These are phyloP conservation scores for Auriscalpium microsporum DNA, from an alignment of 768 basidiomycete species.

Conservation along the genomic window DNA sequence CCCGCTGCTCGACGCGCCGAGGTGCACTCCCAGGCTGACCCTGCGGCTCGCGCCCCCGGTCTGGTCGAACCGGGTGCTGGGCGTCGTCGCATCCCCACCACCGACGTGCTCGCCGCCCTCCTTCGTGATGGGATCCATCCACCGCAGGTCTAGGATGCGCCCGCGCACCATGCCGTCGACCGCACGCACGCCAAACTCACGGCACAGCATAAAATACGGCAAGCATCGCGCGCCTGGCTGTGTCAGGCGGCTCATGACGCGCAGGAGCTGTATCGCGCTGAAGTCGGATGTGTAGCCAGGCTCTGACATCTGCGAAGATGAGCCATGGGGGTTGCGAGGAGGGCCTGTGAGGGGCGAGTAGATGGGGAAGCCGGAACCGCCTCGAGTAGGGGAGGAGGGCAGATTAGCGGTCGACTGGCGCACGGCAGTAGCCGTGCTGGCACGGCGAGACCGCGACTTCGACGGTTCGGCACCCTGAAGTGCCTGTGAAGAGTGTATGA, in stretches of 20 bases:
- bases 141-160: conserved; percentile 63
- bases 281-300: conserved; percentile 59
- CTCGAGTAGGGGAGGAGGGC: conserved; percentile 14
- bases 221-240: conserved; percentile 55
- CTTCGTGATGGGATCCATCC: conserved; percentile 62
- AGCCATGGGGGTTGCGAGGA: conserved; percentile 18
- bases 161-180: conserved; percentile 83
- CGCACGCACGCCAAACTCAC: conserved; percentile 74
- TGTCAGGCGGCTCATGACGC: conserved; percentile 73
- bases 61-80: conserved; percentile 15
- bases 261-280: conserved; percentile 69
- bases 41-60: conserved; percentile 17
- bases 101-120: conserved; percentile 31
- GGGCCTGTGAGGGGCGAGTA: conserved; percentile 27
- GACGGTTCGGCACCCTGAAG: conserved; percentile 21
- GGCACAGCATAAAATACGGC: conserved; percentile 74
- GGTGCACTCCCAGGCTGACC: conserved; percentile 14
- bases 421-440: conserved; percentile 16
- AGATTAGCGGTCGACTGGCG: conserved; percentile 16
- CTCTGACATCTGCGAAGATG: conserved; percentile 14
- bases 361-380: conserved; percentile 27
- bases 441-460: conserved; percentile 17
- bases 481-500: conserved; percentile 74
- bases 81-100: conserved; percentile 14
- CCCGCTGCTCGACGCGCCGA: conserved; percentile 14